Evolutionary conservation across 768 basidiomycete genomes (phyloP), one percentile per base, ranked within the genome.

Genomic region (Mrakia frigida): DNA sequence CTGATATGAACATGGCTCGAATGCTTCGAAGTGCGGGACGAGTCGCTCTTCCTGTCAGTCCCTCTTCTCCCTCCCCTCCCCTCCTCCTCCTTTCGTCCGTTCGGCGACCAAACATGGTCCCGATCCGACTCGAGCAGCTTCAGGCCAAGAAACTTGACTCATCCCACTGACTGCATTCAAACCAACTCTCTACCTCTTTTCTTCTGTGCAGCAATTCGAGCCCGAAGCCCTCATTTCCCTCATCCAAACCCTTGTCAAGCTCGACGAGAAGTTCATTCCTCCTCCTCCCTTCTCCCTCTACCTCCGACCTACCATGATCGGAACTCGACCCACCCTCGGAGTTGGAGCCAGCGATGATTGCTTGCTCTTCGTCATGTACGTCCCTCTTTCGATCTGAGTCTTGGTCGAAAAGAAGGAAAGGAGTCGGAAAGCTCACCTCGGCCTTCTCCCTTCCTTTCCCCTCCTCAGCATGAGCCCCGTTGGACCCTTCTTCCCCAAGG

Each of bases 1-100:
- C 80, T 6, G 80, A 80, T 37, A 77, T 76, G 79, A 80, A 80
- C 75, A 80, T 80, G 80, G 79, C 79, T 31, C 74, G 80, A 41
- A 80, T 80, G 80, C 73, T 73, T 25, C 21, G 79, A 13, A 75
- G 73, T 21, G 80, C 80, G 5, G 78, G 59, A 21, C 46, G 80
- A n/a, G 73, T 80, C 61, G 75, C 70, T 31, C 61, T 80, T 16
- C 80, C 80, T 11, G 80, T 80, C 43, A 35, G 76, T 73, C 14
- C 67, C 56, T 14, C 50, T 13, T 39, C 43, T 65, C 37, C 76
- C 33, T n/a, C n/a, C 50, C 16, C 60, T 50, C 59, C n/a, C n/a
- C 18, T 41, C 21, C 6, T 63, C n/a, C 16, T 50, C 13, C 46
- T 4, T 25, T 25, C 39, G 21, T 4, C n/a, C 39, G n/a, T 61